Conservation (phyloP, 140 eudicot genomes). For the Oenanthe javanica region DNA sequence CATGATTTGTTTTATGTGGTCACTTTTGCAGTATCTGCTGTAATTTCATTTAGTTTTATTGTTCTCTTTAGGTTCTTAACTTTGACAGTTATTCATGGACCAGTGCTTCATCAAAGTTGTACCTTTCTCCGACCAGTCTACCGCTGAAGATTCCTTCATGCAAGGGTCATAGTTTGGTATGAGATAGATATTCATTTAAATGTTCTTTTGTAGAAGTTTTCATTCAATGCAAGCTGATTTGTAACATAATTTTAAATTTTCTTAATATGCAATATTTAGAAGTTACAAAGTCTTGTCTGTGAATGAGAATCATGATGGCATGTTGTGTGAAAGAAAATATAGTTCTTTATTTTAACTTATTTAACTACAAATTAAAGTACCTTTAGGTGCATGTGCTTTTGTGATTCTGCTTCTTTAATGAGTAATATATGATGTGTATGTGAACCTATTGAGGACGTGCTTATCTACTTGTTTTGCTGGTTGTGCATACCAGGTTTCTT, state of each 20-base stretch:
- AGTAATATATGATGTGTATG: not conserved
- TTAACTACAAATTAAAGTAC: too few relatives aligned
- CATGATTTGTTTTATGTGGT: not conserved
- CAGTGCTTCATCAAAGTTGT: slow-evolving; percentile 77
- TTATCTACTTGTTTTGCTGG: slow-evolving; percentile 12
- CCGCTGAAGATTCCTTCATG: slow-evolving; percentile 92
- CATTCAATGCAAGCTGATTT: not conserved
- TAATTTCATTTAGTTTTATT: not conserved
- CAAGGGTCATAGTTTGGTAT: slow-evolving; percentile 96
- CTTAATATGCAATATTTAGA: not conserved
- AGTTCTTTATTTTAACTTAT: not conserved
- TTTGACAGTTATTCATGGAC: slow-evolving; percentile 81
- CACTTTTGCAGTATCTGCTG: slow-evolving; percentile 6
- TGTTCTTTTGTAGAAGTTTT: not conserved
- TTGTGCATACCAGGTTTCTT: slow-evolving; percentile 53
- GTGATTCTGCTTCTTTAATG: not conserved
- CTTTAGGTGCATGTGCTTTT: not conserved
- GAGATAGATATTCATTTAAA: not conserved
- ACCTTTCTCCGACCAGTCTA: slow-evolving; percentile 91
- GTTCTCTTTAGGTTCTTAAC: slow-evolving; percentile 62
- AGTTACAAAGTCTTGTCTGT: not conserved
- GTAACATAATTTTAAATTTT: not conserved
- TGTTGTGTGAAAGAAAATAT: not conserved
- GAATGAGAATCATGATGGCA: not conserved
- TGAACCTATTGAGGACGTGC: not conserved